Percentiles rank a stretch among this genome's conserved stretches.
Evolutionary conservation across 1,284 basidiomycete species (phyloP).

Genomic region (Mrakiaceae sp.): DNA sequence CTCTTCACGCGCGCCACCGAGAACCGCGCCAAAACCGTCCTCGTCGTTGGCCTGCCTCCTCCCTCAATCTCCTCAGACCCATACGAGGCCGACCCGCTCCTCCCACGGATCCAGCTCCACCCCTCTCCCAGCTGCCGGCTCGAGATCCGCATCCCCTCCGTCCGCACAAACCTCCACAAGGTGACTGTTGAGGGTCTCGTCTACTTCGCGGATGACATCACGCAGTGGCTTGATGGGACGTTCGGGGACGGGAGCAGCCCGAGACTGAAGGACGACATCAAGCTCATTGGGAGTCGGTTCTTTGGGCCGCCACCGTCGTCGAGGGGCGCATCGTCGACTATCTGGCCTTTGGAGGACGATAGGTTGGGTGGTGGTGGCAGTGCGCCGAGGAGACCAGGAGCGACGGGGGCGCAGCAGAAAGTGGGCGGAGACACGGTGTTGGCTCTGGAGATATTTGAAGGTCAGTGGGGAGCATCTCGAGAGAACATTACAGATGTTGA

Average conservation of each 20-base stretch:
- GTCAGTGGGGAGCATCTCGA: constrained; percentile 3
- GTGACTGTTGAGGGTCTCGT: constrained; percentile 59
- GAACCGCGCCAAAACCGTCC: constrained; percentile 20
- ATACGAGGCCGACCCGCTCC: constrained; percentile 10
- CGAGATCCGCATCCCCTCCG: constrained; percentile 50
- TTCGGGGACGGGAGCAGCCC: constrained; percentile 25
- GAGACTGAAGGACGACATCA: constrained; percentile 46
- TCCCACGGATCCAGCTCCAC: constrained; percentile 5
- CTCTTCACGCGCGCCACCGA: constrained; percentile 8
- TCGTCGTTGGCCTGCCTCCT: constrained; percentile 21
- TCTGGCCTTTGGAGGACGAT: constrained; percentile 21
- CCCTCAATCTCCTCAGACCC: constrained; percentile 13
- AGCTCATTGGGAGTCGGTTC: constrained; percentile 70
- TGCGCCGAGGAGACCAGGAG: constrained; percentile 27
- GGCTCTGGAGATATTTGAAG: constrained; percentile 25
- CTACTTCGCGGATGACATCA: constrained; percentile 70
- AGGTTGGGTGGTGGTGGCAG: constrained; percentile 28
- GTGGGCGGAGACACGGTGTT: constrained; percentile 22
- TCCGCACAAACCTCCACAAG: constrained; percentile 54
- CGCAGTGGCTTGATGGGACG: constrained; percentile 48
- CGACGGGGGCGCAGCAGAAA: neutral
- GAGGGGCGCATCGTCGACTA: constrained; percentile 28
- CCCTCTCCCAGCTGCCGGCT: neutral
- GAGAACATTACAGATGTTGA: constrained; percentile 7
- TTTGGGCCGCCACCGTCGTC: constrained; percentile 50